Evolutionary conservation across 2,329 filamentous ascomycete genomes (phyloP), one percentile per base, ranked within the genome.

Genomic region (Calonectria naviculata): DNA sequence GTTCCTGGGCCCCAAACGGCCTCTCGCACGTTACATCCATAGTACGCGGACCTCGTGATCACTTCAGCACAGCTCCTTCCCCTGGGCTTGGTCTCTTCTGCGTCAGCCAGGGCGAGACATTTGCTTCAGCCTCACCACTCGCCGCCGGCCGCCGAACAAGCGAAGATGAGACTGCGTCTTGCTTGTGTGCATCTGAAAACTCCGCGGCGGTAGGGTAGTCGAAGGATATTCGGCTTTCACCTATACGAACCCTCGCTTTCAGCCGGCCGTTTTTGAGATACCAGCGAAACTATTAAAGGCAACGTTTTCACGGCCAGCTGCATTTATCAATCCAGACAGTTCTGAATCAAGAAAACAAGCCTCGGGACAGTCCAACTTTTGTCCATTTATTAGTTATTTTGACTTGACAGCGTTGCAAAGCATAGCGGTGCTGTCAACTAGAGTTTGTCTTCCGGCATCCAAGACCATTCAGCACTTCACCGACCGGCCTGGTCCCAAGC

Each of bases 121-220:
- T 46, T 29, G 15, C 13, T 42, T 21, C 13, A 26, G 34, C 24
- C 41, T 69, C 67, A 47, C 52, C 68, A 67, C 31, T 29, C 56
- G 63, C 68, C 68, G 63, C 28, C 68, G 63, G 63, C 68, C 41
- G 46, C 63, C 46, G 68, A 63, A 67, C 17, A 31, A 44, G 31
- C 42, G 54, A 70, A 34, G 21, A 70, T 66, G 63, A 28, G 31
- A 29, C n/a, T 44, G 24, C 24, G 31, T 31, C 31, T 62, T 29
- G 6, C 24, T 46, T 31, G 21, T 62, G 41, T 49, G 38, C 63
- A 21, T 38, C 47, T 41, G 42, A 29, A 46, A 34, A 24, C 42
- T 65, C 34, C 7, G 26, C 54, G 56, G 68, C 56, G 56, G 66
- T 21, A 17, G 21, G 28, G 26, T 21, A 56, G 31, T n/a, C 12